Evolutionary conservation across 768 basidiomycete genomes (phyloP).

Genomic region (Boletus rex-veris): DNA sequence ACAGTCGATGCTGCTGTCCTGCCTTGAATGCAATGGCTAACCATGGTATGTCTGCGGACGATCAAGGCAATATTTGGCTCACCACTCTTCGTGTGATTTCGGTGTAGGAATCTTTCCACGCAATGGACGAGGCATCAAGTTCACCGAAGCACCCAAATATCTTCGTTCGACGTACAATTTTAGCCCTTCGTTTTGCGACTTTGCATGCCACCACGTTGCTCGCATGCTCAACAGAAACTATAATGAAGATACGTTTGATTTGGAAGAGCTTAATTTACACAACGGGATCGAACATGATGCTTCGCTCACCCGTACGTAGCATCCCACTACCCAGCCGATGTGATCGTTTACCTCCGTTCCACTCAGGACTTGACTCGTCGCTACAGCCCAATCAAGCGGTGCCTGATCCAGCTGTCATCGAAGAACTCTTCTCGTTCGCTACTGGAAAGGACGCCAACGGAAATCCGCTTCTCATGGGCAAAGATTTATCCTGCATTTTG

Average conservation of each 20-base stretch:
- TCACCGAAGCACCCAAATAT: constrained; percentile 36
- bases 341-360: not conserved
- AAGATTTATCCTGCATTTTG: constrained; percentile 56
- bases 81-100: not conserved
- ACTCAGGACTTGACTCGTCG: constrained; percentile 52
- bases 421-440: constrained; percentile 54
- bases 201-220: constrained; percentile 57
- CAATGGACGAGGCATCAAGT: constrained; percentile 66
- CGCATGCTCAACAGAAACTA: constrained; percentile 55
- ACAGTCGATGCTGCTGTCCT: constrained; percentile 70
- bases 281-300: constrained; percentile 16
- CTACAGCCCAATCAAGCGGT: constrained; percentile 50
- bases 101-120: constrained; percentile 45
- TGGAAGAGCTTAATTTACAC: constrained; percentile 38
- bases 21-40: constrained; percentile 78
- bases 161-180: constrained; percentile 67
- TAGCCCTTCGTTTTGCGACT: constrained; percentile 60
- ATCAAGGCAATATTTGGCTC: not conserved
- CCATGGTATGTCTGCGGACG: constrained; percentile 59
- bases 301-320: constrained; percentile 29
- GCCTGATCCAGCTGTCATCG: constrained; percentile 47
- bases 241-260: constrained; percentile 54
- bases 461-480: constrained; percentile 45
- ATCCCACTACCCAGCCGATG: not conserved
- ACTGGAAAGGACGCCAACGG: constrained; percentile 55